These are phyloP conservation scores for Pythium dissimile DNA, from an alignment of 352 stramenopile genomes.

Conservation along the genomic window DNA sequence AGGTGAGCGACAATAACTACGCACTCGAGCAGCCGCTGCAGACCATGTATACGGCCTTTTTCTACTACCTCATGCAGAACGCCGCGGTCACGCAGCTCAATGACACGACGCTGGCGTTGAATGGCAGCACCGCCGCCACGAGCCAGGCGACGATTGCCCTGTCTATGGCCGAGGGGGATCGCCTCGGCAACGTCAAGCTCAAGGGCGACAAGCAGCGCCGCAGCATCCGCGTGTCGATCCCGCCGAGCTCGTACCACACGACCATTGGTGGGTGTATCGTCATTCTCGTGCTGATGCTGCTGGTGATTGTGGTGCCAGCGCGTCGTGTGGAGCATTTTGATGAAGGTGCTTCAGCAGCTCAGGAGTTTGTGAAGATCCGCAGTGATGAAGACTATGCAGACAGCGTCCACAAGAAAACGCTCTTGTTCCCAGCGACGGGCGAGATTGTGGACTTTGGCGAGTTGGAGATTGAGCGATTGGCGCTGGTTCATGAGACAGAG, in stretches of 20 bases:
- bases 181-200: constrained; percentile 20
- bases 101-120: constrained; percentile 1
- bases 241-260: constrained; percentile 3
- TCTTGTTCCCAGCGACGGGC: constrained; percentile 3
- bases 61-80: constrained; percentile 54
- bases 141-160: background rate
- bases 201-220: constrained; percentile 19
- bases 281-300: constrained; percentile 4
- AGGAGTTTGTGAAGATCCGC: constrained; percentile 4
- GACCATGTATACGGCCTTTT: constrained; percentile 42
- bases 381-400: constrained; percentile 9
- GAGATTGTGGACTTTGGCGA: constrained; percentile 6
- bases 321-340: constrained; percentile 10
- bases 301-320: background rate
- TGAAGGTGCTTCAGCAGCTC: background rate
- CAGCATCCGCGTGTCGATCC: constrained; percentile 19
- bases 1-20: constrained; percentile 46
- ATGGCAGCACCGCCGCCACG: background rate
- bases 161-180: background rate
- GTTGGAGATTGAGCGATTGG: constrained; percentile 5
- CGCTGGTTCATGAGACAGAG: constrained; percentile 5
- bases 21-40: constrained; percentile 40
- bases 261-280: constrained; percentile 3
- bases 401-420: constrained; percentile 15
- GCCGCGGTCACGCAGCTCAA: constrained; percentile 28